Evolutionary conservation across 2,329 filamentous ascomycete species (phyloP).

Genomic region (Aspergillus thermomutatus): DNA sequence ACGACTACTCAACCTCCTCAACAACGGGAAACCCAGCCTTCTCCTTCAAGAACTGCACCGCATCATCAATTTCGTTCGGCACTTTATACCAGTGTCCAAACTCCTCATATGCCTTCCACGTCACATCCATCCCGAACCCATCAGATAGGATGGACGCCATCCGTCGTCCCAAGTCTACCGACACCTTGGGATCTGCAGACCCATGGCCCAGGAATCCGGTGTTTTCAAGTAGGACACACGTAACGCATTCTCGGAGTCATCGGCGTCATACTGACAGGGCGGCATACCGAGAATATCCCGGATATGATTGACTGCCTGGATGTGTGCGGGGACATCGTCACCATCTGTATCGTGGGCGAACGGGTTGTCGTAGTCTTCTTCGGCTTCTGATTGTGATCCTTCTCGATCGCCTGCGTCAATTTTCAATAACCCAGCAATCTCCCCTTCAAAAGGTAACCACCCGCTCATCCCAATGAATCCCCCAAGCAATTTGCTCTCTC

Average conservation of each 20-base stretch:
- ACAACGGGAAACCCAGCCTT: conserved; percentile 11
- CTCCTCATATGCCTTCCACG: conserved; percentile 39
- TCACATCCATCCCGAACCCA: conserved; percentile 16
- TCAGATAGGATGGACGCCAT: conserved; percentile 14
- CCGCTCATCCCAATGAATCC: conserved; percentile 50
- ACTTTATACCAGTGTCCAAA: conserved; percentile 50
- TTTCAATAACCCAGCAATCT: conserved; percentile 3
- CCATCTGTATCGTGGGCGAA: conserved; percentile 9
- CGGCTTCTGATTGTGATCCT: neutral
- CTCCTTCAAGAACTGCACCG: conserved; percentile 32
- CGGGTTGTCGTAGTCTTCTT: conserved; percentile 22
- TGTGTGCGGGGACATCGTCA: conserved; percentile 10
- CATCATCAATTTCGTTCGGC: conserved; percentile 49
- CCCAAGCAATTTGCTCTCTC: conserved; percentile 25
- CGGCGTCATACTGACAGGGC: neutral
- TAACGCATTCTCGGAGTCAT: neutral
- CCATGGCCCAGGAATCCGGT: conserved; percentile 7
- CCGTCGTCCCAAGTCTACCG: conserved; percentile 15
- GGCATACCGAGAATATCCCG: conserved; percentile 32
- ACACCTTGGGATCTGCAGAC: conserved; percentile 40
- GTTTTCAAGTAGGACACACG: conserved; percentile 1
- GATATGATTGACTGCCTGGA: conserved; percentile 28
- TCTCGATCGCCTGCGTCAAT: conserved; percentile 18
- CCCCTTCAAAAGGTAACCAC: conserved; percentile 41
- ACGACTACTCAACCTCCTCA: neutral